These are phyloP conservation scores for Mallotus japonicus DNA, from an alignment of 441 rosid genomes.

Conservation along the genomic window DNA sequence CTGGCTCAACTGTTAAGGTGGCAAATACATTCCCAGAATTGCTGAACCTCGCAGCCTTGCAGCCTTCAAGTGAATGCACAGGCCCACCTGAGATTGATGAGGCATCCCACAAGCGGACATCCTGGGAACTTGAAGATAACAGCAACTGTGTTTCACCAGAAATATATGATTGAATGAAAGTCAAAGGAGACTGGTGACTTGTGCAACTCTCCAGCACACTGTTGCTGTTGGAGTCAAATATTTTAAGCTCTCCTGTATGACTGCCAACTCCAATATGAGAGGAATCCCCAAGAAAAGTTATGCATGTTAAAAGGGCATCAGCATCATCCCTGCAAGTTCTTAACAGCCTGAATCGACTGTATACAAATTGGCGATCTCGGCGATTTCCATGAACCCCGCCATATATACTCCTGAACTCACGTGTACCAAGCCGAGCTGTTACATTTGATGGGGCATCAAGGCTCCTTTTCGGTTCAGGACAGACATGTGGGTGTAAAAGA, in stretches of 20 bases:
- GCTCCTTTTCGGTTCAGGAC: conserved; percentile 93
- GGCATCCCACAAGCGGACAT: conserved; percentile 92
- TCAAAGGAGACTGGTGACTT: conserved; percentile 79
- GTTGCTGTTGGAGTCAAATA: conserved; percentile 70
- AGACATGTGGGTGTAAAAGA: conserved; percentile 89
- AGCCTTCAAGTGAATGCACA: conserved; percentile 67
- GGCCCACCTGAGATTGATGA: conserved; percentile 70
- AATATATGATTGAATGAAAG: conserved; percentile 65
- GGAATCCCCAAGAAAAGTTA: conserved; percentile 72
- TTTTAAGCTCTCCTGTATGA: conserved; percentile 81
- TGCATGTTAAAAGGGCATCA: conserved; percentile 71
- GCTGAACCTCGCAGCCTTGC: conserved; percentile 93
- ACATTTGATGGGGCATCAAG: conserved; percentile 91
- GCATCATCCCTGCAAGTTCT: conserved; percentile 93
- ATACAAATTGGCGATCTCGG: conserved; percentile 91
- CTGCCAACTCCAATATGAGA: conserved; percentile 86
- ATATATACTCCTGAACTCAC: conserved; percentile 72
- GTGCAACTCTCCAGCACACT: conserved; percentile 70
- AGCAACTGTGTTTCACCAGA: conserved; percentile 65
- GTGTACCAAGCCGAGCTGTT: conserved; percentile 81
- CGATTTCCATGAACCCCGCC: conserved; percentile 96
- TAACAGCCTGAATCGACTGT: conserved; percentile 94
- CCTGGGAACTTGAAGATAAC: conserved; percentile 85
- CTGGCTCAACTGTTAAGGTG: conserved; percentile 58
- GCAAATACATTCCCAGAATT: conserved; percentile 76